Conservation (phyloP, 805 yeast genomes). For the Teunomyces stri region DNA sequence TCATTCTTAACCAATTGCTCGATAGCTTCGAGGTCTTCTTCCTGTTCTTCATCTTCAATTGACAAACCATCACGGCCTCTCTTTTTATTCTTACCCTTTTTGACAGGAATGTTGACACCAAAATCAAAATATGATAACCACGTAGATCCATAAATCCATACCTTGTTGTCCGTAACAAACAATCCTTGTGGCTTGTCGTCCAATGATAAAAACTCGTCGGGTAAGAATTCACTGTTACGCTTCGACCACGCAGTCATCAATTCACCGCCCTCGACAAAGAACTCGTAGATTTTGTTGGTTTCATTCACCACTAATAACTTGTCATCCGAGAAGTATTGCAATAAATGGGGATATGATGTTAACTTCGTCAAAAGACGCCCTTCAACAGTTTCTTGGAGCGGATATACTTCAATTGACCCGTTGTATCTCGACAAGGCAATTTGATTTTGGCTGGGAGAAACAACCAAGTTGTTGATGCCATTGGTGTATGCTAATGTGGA, state of each 20-base stretch:
- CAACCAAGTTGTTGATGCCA: slow-evolving; percentile 51
- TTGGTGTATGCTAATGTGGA: slow-evolving; percentile 45
- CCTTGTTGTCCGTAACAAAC: slow-evolving; percentile 48
- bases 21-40: slow-evolving; percentile 19
- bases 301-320: slow-evolving; percentile 66
- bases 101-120: slow-evolving; percentile 51
- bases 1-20: slow-evolving; percentile 29
- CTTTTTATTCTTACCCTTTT: slow-evolving; percentile 33
- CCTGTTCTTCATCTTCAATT: slow-evolving; percentile 27
- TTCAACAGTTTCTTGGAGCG: slow-evolving; percentile 21
- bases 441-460: slow-evolving; percentile 42
- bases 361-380: slow-evolving; percentile 54
- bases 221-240: slow-evolving; percentile 70
- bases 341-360: slow-evolving; percentile 56
- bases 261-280: slow-evolving; percentile 37
- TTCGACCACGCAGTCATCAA: slow-evolving; percentile 77
- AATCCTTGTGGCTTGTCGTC: slow-evolving; percentile 74
- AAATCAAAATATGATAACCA: slow-evolving; percentile 81
- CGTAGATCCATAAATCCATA: slow-evolving; percentile 86
- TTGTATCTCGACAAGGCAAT: slow-evolving; percentile 61
- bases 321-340: slow-evolving; percentile 50
- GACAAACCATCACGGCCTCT: slow-evolving; percentile 44
- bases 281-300: slow-evolving; percentile 75
- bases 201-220: slow-evolving; percentile 54
- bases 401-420: slow-evolving; percentile 60